Conservation (phyloP, 352 stramenopile genomes). For the Phytophthora tubulina region DNA sequence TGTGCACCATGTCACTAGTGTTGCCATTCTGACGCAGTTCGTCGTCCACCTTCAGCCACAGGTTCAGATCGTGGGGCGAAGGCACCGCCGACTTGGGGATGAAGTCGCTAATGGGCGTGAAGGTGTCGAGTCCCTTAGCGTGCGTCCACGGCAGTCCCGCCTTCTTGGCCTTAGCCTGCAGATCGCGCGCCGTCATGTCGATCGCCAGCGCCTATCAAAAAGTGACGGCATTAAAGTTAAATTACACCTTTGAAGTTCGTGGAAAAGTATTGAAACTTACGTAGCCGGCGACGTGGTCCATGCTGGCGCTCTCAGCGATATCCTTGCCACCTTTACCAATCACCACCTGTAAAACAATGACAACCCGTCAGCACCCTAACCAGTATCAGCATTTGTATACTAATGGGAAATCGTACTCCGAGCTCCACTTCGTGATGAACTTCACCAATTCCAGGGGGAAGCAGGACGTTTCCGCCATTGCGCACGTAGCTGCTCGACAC, state of each 20-base stretch:
- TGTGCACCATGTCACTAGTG: slow-evolving; percentile 85
- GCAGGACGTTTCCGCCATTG: slow-evolving; percentile 65
- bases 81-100: slow-evolving; percentile 73
- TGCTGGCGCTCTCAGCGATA: slow-evolving; percentile 67
- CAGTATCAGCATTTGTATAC: background rate
- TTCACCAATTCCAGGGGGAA: slow-evolving; percentile 73
- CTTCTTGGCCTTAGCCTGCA: slow-evolving; percentile 85
- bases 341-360: slow-evolving; percentile 52
- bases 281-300: slow-evolving; percentile 78
- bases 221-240: background rate
- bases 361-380: background rate
- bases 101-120: slow-evolving; percentile 85
- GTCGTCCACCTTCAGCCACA: slow-evolving; percentile 88
- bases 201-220: slow-evolving; percentile 65
- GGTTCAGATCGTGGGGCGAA: slow-evolving; percentile 70
- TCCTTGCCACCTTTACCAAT: slow-evolving; percentile 75
- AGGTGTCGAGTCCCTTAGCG: slow-evolving; percentile 84
- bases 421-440: slow-evolving; percentile 91
- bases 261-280: slow-evolving; percentile 29
- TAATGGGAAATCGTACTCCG: slow-evolving; percentile 49
- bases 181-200: slow-evolving; percentile 84
- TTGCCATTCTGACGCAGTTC: slow-evolving; percentile 78
- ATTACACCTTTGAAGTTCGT: background rate
- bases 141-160: slow-evolving; percentile 77
- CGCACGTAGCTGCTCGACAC: slow-evolving; percentile 57